These are phyloP conservation scores for Dictyostelium firmibasis DNA, from an alignment of 78 protist species.

Conservation along the genomic window DNA sequence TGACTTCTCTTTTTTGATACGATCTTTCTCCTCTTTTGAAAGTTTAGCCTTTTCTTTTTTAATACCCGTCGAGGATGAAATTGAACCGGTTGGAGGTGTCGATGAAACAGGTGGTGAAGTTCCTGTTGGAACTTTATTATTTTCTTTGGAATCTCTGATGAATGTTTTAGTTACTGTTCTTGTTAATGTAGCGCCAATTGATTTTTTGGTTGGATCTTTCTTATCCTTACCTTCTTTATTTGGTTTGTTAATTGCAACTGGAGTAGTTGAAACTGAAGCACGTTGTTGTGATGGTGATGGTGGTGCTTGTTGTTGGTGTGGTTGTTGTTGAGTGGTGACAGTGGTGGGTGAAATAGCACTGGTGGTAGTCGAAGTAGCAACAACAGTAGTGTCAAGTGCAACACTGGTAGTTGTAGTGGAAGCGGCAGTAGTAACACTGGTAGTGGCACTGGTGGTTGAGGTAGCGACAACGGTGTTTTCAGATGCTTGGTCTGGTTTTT, in stretches of 20 bases:
- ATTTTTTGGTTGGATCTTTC: not conserved
- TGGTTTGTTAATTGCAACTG: not conserved
- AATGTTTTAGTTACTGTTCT: slow-evolving; percentile 72
- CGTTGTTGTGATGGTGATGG: slow-evolving; percentile 17
- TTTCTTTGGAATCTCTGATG: slow-evolving; percentile 16
- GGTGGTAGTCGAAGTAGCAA: not conserved
- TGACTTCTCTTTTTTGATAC: slow-evolving; percentile 47
- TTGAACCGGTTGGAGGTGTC: not conserved
- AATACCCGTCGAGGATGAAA: not conserved
- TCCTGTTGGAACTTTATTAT: slow-evolving; percentile 5
- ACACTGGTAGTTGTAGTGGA: not conserved
- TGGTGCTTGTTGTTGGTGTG: not conserved
- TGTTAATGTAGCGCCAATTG: slow-evolving; percentile 67
- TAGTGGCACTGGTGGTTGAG: not conserved
- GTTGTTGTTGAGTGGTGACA: not conserved
- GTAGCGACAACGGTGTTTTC: not conserved
- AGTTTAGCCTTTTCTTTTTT: slow-evolving; percentile 48
- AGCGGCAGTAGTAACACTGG: not conserved
- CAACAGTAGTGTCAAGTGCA: not conserved
- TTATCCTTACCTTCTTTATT: not conserved
- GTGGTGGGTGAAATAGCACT: not conserved
- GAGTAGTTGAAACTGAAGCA: not conserved
- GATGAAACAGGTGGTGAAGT: slow-evolving; percentile 14
- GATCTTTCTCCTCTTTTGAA: slow-evolving; percentile 47
- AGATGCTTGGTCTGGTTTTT: slow-evolving; percentile 1